These are phyloP conservation scores for Lobosporangium transversale DNA, from an alignment of 192 early-diverging fungal species.

Conservation along the genomic window DNA sequence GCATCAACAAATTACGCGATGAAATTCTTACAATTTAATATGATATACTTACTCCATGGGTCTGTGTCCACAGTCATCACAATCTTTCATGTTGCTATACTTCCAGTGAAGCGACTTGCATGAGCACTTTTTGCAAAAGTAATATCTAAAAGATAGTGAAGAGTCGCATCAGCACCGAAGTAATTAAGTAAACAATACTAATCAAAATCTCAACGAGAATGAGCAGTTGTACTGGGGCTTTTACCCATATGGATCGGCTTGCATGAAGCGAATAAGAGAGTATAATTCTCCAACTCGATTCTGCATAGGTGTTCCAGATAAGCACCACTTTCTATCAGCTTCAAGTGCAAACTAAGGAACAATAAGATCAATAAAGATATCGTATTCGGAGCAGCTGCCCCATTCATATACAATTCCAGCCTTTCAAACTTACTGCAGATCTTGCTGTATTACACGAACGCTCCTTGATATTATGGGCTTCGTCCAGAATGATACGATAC, in stretches of 20 bases:
- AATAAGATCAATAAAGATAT: no score
- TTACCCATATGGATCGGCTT: slow-evolving; percentile 61
- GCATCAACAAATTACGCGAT: no score
- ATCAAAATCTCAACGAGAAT: no score
- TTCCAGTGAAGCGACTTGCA: slow-evolving; percentile 77
- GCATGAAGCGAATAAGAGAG: slow-evolving; percentile 89
- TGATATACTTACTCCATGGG: slow-evolving; percentile 62
- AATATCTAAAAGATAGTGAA: slow-evolving; percentile 77
- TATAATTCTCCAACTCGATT: slow-evolving; percentile 95
- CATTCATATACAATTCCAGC: no score
- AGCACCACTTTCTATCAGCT: slow-evolving; percentile 75
- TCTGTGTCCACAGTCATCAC: slow-evolving; percentile 66
- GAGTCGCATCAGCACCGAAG: no score
- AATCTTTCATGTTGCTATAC: slow-evolving; percentile 63
- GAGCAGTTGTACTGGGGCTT: no score
- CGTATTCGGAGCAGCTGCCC: no score
- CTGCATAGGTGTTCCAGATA: slow-evolving; percentile 94
- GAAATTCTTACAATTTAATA: no score
- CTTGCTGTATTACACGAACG: slow-evolving; percentile 84
- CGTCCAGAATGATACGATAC: slow-evolving; percentile 87
- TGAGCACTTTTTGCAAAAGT: slow-evolving; percentile 83
- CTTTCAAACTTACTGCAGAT: slow-evolving; percentile 73
- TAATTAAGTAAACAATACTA: no score
- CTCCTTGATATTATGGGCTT: slow-evolving; percentile 94
- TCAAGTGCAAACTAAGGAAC: slow-evolving; percentile 74